Evolutionary conservation across 1,284 basidiomycete species (phyloP), one percentile per base, ranked within the genome.

Genomic region (Leccinum fallax): DNA sequence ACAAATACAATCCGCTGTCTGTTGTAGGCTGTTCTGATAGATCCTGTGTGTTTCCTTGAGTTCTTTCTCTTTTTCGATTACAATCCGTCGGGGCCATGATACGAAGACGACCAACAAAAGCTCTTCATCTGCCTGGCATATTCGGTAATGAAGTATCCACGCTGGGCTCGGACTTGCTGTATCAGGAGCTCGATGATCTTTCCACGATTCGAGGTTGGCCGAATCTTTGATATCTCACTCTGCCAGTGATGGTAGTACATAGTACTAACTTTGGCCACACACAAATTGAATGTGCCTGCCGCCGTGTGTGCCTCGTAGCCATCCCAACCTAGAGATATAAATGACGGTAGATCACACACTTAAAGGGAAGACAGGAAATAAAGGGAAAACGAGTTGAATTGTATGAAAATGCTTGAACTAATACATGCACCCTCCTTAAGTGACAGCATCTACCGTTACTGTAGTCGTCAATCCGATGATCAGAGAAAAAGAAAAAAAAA

Each of bases 321-420:
- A 46, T 46, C 43, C 43, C 19, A 46, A 46, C n/a, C 19, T 19
- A 46, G 43, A 11, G 19, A 19, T 19, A 19, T n/a, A 40, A 15
- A n/a, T 40, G 16, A n/a, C 38, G 38, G 38, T 40, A 43, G 43
- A 46, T 46, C 43, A 15, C 43, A 46, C 43, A 43, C 40, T 11
- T 43, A 19, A 43, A 43, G 9, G 40, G 40, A 40, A 40, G 40
- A n/a, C n/a, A 43, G 10, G 1, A 46, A n/a, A 40, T n/a, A n/a
- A 15, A 24, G 19, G 3, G 15, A 16, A 63, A 68, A 53, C 38
- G 53, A 55, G 26, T 38, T 43, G 60, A 28, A 68, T 69, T 54
- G 40, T 59, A 61, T 65, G 52, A 34, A 49, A 38, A 71, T 67
- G 57, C 48, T 73, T 61, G 62, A 71, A 66, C 60, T 66, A 62